Conservation (phyloP, 768 basidiomycete genomes). For the Kwoniella shandongensis region DNA sequence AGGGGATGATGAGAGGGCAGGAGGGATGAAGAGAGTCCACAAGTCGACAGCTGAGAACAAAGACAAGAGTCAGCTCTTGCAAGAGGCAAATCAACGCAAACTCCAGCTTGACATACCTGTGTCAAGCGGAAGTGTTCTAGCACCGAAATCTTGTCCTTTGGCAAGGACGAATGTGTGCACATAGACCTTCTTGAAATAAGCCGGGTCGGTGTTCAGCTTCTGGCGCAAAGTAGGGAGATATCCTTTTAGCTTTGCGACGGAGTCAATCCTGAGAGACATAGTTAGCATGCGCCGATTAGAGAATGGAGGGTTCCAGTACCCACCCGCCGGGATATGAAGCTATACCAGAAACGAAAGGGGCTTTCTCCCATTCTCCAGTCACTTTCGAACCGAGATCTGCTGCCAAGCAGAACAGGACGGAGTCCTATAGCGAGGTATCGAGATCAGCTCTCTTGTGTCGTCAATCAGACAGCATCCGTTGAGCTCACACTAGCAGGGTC, state of each 20-base stretch:
- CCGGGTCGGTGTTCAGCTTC: constrained; percentile 46
- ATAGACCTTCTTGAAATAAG: constrained; percentile 54
- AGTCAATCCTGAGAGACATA: constrained; percentile 46
- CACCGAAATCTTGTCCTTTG: constrained; percentile 39
- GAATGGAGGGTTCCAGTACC: background rate
- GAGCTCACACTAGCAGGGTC: constrained; percentile 47
- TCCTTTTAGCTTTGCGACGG: constrained; percentile 43
- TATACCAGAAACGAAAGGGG: constrained; percentile 40
- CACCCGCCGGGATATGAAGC: constrained; percentile 20
- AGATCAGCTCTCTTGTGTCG: background rate
- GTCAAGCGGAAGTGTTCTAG: constrained; percentile 47
- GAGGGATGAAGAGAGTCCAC: constrained; percentile 51
- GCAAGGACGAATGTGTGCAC: constrained; percentile 50
- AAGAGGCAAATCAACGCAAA: background rate
- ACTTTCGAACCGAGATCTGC: constrained; percentile 51
- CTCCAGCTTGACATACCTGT: constrained; percentile 30
- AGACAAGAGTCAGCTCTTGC: background rate
- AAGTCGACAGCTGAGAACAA: constrained; percentile 48
- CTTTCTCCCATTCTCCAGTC: constrained; percentile 51
- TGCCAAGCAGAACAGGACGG: constrained; percentile 53
- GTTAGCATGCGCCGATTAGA: background rate
- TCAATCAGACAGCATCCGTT: background rate
- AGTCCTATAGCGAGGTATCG: constrained; percentile 35
- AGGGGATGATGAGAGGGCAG: constrained; percentile 44
- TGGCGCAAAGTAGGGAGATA: constrained; percentile 44